These are phyloP conservation scores for Hyphopichia burtonii DNA, from an alignment of 1,139 yeast species.

Conservation along the genomic window DNA sequence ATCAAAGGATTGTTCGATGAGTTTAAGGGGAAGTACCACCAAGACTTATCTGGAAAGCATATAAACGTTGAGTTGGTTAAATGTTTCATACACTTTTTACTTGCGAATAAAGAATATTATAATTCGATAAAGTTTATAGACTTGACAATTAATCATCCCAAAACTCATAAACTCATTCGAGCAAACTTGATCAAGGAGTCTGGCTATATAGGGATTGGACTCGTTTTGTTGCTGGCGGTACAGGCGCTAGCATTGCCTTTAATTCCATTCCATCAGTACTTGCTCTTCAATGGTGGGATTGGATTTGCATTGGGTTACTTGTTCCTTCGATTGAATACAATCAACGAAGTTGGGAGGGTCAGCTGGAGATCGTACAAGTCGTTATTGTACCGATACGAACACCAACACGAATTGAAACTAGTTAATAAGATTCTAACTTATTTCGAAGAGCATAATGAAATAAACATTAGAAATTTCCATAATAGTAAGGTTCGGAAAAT, in stretches of 20 bases:
- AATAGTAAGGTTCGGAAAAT: conserved; percentile 27
- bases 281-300: not conserved
- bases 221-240: conserved; percentile 2
- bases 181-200: not conserved
- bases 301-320: conserved; percentile 4
- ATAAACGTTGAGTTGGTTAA: not conserved
- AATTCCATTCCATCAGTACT: not conserved
- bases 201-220: not conserved
- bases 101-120: conserved; percentile 33
- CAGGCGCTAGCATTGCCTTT: conserved; percentile 1
- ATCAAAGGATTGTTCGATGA: conserved; percentile 15
- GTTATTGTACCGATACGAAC: conserved; percentile 18
- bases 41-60: not conserved
- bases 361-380: conserved; percentile 36
- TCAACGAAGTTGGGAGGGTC: conserved; percentile 25
- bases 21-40: conserved; percentile 10
- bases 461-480: conserved; percentile 40
- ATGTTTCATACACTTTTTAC: conserved; percentile 13
- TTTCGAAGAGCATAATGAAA: conserved; percentile 42
- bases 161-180: conserved; percentile 5
- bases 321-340: conserved; percentile 12
- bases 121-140: conserved; percentile 34
- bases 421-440: conserved; percentile 34
- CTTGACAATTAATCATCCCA: conserved; percentile 16
- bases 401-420: conserved; percentile 27